phyloP scores from a whole-genome alignment of 768 basidiomycete genomes.

The Xerocomellus chrysenteron region DNA sequence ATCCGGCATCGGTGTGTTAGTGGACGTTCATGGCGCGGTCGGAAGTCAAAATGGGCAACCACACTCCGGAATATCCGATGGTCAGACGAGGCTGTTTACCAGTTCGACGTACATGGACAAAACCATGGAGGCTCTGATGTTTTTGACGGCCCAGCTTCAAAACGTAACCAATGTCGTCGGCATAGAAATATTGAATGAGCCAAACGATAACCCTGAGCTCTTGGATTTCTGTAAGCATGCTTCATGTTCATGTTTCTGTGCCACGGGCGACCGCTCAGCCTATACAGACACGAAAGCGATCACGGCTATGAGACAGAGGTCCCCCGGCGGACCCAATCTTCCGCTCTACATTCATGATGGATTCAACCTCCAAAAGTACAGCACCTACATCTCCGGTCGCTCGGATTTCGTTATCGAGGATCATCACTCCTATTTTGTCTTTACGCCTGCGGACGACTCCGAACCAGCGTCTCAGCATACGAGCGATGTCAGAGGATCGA shows the following conservation, averaged over 20 bases:
- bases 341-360: constrained; percentile 71
- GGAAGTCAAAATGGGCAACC: constrained; percentile 47
- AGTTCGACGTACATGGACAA: constrained; percentile 35
- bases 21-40: constrained; percentile 55
- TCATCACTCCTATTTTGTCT: constrained; percentile 74
- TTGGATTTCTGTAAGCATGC: constrained; percentile 33
- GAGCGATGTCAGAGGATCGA: constrained; percentile 31
- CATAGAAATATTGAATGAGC: constrained; percentile 59
- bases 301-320: constrained; percentile 19
- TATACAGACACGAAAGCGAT: constrained; percentile 20
- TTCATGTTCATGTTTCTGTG: too few species aligned
- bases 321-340: constrained; percentile 35
- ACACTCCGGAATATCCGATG: constrained; percentile 38
- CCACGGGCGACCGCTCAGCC: not conserved
- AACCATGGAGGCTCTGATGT: constrained; percentile 43
- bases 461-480: constrained; percentile 47
- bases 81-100: constrained; percentile 39
- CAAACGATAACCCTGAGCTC: constrained; percentile 47
- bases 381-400: constrained; percentile 46
- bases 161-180: constrained; percentile 54
- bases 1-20: constrained; percentile 46
- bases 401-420: constrained; percentile 69
- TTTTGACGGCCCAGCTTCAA: constrained; percentile 31
- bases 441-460: constrained; percentile 49
- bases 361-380: constrained; percentile 46